Conservation (phyloP, 2,329 filamentous ascomycete genomes). For the Fusarium vanettenii region DNA sequence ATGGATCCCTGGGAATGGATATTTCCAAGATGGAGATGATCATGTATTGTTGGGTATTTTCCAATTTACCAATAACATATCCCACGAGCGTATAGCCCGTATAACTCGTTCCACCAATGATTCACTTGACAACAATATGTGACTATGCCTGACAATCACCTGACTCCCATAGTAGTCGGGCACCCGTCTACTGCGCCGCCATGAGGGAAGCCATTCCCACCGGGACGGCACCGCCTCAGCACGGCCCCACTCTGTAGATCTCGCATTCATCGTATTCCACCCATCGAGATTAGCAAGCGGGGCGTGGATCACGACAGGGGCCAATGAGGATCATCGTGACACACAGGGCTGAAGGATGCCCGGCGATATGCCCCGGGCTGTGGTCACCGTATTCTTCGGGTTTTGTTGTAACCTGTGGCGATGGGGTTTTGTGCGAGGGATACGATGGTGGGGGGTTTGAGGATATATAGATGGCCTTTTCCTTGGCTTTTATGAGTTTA, state of each 20-base stretch:
- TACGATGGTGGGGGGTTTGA: background rate
- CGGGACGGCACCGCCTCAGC: slow-evolving; percentile 24
- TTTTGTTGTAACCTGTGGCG: background rate
- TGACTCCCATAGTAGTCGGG: slow-evolving; percentile 1
- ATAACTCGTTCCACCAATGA: background rate
- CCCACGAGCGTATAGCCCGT: background rate
- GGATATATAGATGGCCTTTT: slow-evolving; percentile 14
- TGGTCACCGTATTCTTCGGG: slow-evolving; percentile 35
- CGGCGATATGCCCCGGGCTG: slow-evolving; percentile 15
- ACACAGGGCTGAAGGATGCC: slow-evolving; percentile 27
- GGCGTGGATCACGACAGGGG: background rate
- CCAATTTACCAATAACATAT: background rate
- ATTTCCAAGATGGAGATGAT: background rate
- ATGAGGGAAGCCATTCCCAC: background rate
- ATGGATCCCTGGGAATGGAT: background rate
- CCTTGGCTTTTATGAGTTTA: background rate
- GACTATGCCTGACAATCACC: background rate
- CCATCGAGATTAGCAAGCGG: slow-evolving; percentile 10
- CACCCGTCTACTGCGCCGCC: background rate
- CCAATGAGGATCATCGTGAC: slow-evolving; percentile 18
- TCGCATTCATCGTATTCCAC: slow-evolving; percentile 48
- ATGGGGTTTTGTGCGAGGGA: background rate
- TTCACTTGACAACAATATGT: background rate
- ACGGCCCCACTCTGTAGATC: slow-evolving; percentile 33
- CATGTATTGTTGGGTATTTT: background rate